A percentile compares a stretch with the other conserved stretches of the same genome.
phyloP scores from a whole-genome alignment of 2,329 filamentous ascomycete species.

The Penicillium sp. region DNA sequence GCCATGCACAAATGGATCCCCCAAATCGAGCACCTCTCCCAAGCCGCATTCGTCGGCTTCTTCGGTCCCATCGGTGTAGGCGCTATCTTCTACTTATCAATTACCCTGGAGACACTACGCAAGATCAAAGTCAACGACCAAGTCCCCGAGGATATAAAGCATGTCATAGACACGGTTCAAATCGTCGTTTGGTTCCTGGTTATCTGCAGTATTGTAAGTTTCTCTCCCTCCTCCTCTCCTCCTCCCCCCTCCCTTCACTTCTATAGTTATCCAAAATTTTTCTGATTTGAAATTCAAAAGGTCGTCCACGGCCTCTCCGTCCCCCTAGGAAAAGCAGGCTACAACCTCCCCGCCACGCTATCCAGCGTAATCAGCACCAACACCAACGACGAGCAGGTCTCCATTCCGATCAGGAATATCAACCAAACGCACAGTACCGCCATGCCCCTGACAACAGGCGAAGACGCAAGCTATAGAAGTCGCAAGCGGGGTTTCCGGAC shows the following conservation, averaged over 20 bases:
- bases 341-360: constrained; percentile 46
- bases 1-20: constrained; percentile 70
- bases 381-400: constrained; percentile 28
- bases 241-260: background rate
- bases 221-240: too few species aligned
- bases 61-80: constrained; percentile 91
- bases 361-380: constrained; percentile 46
- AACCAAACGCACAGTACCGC: constrained; percentile 36
- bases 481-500: constrained; percentile 25
- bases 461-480: constrained; percentile 21
- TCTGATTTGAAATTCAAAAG: too few species aligned
- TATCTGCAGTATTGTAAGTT: constrained; percentile 72
- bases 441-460: constrained; percentile 15
- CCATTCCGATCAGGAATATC: constrained; percentile 29
- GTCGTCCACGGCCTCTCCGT: constrained; percentile 79
- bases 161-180: constrained; percentile 62
- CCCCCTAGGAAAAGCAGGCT: constrained; percentile 56
- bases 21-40: constrained; percentile 69
- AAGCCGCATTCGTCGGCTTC: constrained; percentile 84
- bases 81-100: constrained; percentile 83
- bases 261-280: too few species aligned
- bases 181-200: constrained; percentile 83
- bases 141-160: constrained; percentile 61
- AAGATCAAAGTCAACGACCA: constrained; percentile 56
- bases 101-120: constrained; percentile 70